Base-by-base conservation (phyloP, 495 filamentous ascomycete genomes). In the Talaromyces nanjingensis region DNA sequence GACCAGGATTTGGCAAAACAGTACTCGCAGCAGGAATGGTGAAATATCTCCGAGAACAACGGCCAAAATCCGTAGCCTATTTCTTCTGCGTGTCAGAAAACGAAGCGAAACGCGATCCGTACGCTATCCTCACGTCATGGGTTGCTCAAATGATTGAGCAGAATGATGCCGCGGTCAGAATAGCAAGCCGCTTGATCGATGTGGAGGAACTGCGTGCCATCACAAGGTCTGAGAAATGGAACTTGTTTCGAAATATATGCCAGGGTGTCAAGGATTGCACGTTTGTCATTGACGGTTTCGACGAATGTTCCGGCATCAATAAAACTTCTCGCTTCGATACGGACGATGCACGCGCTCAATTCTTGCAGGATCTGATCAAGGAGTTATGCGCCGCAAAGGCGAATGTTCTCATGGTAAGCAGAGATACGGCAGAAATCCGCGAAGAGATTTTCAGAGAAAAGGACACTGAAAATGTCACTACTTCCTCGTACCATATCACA, bases 81-180 rank as follows among this genome's bases (percentile, higher is more conserved):
- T 73, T 71, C 37, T 73, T 73, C 55, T 73, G 68, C 58, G 56
- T 34, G 7, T 27, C 66, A 20, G 71, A 69, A 4, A 67, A 73
- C 52, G 60, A 65, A n/a, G 25, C 8, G 9, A 70, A 67, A 47
- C 60, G 65, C 22, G 60, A 67, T 24, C 49, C 66, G 8, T 54
- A 69, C 20, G 65, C 66, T 8, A 73, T 73, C 20, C 37, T 73
- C 11, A 62, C 66, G 5, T 71, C 71, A 7, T 73, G 70, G 70
- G 68, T 73, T 60, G 63, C 53, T 12, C 71, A 73, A 56, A 22
- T 73, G 22, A 42, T 63, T n/a, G 53, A 59, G 20, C 49, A 56
- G 29, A 60, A 62, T 20, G 34, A 45, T 2, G 62, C 65, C 7
- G 66, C 67, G 25, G 18, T 68, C 11, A 47, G 58, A 11, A 57